Evolutionary conservation across 225 moss, liverwort and hornwort species (phyloP).

Genomic region (Lunularia cruciata): DNA sequence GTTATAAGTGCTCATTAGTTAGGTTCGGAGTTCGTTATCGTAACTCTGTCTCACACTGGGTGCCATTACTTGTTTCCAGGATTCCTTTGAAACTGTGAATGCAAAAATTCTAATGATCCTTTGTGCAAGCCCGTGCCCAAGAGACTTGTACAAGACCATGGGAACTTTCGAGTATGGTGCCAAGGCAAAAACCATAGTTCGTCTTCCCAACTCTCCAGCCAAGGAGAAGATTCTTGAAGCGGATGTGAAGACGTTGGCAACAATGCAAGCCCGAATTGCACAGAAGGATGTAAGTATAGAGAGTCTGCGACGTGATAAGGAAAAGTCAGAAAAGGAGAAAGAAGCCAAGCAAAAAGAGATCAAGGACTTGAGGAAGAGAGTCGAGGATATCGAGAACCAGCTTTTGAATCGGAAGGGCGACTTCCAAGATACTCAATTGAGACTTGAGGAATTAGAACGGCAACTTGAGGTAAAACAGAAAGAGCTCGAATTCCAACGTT

Average conservation of each 20-base stretch:
- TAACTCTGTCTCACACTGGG: too few species aligned
- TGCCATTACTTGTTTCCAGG: slow-evolving; percentile 43
- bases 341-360: slow-evolving; percentile 52
- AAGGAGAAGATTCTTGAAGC: slow-evolving; percentile 61
- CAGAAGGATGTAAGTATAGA: slow-evolving; percentile 72
- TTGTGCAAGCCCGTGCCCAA: slow-evolving; percentile 74
- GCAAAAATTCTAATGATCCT: slow-evolving; percentile 89
- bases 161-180: slow-evolving; percentile 89
- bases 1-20: too few species aligned
- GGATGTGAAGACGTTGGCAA: slow-evolving; percentile 54
- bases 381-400: slow-evolving; percentile 49
- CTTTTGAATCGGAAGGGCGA: slow-evolving; percentile 37
- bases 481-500: slow-evolving; percentile 61
- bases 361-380: slow-evolving; percentile 51
- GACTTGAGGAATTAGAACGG: slow-evolving; percentile 65
- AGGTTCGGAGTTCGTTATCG: too few species aligned
- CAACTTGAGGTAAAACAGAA: slow-evolving; percentile 58
- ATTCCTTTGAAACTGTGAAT: slow-evolving; percentile 83
- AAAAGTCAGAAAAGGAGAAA: slow-evolving; percentile 47
- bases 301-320: slow-evolving; percentile 57
- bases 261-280: slow-evolving; percentile 61
- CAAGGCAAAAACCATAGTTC: slow-evolving; percentile 85
- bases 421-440: slow-evolving; percentile 48
- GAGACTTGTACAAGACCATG: slow-evolving; percentile 77
- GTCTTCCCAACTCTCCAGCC: slow-evolving; percentile 72